Evolutionary conservation across 139 green algal species (phyloP).

Genomic region (Chlamydomonas schloesseri): DNA sequence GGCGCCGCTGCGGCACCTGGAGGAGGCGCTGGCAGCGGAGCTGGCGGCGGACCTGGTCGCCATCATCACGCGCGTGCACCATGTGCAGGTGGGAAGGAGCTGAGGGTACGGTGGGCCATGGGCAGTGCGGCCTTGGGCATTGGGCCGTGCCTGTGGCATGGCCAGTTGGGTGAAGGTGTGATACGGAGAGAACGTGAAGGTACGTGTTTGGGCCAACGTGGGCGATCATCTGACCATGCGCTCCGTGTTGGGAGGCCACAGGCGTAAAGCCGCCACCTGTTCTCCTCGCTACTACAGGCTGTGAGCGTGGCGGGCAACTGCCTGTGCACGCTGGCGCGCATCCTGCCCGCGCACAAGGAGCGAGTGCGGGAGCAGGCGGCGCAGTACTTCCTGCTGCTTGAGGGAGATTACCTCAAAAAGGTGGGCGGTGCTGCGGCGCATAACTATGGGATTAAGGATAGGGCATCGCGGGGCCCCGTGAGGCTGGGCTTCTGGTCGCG

Average conservation of each 20-base stretch:
- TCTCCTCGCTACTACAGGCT: slow-evolving; percentile 58
- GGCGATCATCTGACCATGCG: no score
- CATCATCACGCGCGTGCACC: slow-evolving; percentile 65
- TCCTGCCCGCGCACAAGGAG: slow-evolving; percentile 1
- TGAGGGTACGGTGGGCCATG: no score
- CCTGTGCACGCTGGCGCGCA: slow-evolving; percentile 64
- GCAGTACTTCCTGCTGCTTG: slow-evolving; percentile 42
- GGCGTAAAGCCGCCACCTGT: no score
- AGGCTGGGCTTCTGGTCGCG: no score
- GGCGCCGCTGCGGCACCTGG: slow-evolving; percentile 42
- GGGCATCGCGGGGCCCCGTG: no score
- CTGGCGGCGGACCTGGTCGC: slow-evolving; percentile 65
- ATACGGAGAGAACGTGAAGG: no score
- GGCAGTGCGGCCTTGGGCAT: no score
- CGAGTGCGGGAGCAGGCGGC: slow-evolving; percentile 10
- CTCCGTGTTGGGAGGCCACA: no score
- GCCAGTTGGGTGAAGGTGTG: no score
- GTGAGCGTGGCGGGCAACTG: slow-evolving; percentile 61
- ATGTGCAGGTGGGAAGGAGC: slow-evolving; percentile 28
- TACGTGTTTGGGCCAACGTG: no score
- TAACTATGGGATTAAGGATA: no score
- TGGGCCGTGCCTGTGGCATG: no score
- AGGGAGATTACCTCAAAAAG: slow-evolving; percentile 30
- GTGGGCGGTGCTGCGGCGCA: not conserved
- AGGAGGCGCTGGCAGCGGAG: slow-evolving; percentile 52